Conservation (phyloP, 768 basidiomycete genomes). For the Leccinum subtestaceum region DNA sequence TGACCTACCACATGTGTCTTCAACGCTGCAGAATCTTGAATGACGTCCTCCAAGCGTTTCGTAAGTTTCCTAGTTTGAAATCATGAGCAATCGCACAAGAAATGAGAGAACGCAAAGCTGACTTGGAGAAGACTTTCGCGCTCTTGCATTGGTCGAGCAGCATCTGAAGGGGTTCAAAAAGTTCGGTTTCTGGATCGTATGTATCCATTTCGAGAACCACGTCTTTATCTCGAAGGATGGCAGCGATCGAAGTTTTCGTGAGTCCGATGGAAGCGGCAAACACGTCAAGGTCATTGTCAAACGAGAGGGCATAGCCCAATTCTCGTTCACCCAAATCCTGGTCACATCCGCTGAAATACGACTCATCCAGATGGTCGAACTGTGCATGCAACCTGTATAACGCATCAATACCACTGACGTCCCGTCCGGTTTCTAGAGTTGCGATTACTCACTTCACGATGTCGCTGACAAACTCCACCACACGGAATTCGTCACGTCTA, state of each 20-base stretch:
- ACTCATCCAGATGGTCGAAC: slow-evolving; percentile 88
- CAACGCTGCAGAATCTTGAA: slow-evolving; percentile 67
- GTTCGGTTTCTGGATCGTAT: slow-evolving; percentile 66
- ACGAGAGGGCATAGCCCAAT: slow-evolving; percentile 72
- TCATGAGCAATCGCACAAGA: slow-evolving; percentile 2
- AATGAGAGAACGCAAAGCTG: slow-evolving; percentile 19
- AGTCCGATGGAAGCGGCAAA: slow-evolving; percentile 90
- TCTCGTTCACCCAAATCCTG: slow-evolving; percentile 89
- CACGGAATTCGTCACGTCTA: slow-evolving; percentile 85
- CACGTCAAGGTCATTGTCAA: slow-evolving; percentile 92
- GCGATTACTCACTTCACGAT: slow-evolving; percentile 70
- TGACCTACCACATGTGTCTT: slow-evolving; percentile 69
- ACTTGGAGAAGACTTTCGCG: slow-evolving; percentile 81
- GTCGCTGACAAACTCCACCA: slow-evolving; percentile 91
- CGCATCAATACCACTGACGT: not conserved
- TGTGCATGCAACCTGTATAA: slow-evolving; percentile 80
- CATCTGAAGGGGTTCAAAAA: slow-evolving; percentile 80
- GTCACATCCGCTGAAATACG: slow-evolving; percentile 80
- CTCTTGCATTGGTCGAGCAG: slow-evolving; percentile 80
- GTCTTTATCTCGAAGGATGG: slow-evolving; percentile 76
- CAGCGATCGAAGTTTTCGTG: slow-evolving; percentile 80
- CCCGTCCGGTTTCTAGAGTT: not conserved
- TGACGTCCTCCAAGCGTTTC: slow-evolving; percentile 79
- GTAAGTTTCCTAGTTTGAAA: slow-evolving; percentile 73
- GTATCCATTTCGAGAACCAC: slow-evolving; percentile 70